These are phyloP conservation scores for Amylostereum areolatum DNA, from an alignment of 1,284 basidiomycete genomes.

Conservation along the genomic window DNA sequence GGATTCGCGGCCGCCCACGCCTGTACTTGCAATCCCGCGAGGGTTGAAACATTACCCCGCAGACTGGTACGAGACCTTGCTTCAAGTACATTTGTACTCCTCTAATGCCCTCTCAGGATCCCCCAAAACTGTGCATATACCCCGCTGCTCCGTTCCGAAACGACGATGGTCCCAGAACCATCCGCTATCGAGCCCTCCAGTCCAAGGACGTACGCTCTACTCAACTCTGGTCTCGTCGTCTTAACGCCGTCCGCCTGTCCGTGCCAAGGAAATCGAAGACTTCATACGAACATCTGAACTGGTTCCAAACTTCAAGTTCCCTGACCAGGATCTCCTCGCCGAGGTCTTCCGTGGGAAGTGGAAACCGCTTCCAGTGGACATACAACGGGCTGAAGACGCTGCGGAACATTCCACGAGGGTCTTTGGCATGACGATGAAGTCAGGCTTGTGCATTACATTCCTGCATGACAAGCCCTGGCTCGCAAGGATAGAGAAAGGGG, in stretches of 20 bases:
- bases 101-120: slow-evolving; percentile 46
- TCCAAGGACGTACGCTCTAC: slow-evolving; percentile 69
- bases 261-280: slow-evolving; percentile 46
- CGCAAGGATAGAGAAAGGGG: slow-evolving; percentile 28
- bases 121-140: slow-evolving; percentile 87
- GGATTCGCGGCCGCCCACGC: slow-evolving; percentile 88
- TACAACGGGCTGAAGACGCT: slow-evolving; percentile 87
- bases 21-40: slow-evolving; percentile 91
- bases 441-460: slow-evolving; percentile 69
- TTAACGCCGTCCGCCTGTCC: slow-evolving; percentile 65
- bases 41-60: slow-evolving; percentile 78
- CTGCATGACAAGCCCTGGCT: slow-evolving; percentile 75
- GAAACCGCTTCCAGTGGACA: slow-evolving; percentile 70
- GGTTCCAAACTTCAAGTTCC: slow-evolving; percentile 72
- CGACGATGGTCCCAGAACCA: slow-evolving; percentile 37
- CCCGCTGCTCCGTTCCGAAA: slow-evolving; percentile 47
- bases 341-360: slow-evolving; percentile 73
- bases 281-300: slow-evolving; percentile 67
- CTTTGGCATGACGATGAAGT: slow-evolving; percentile 80
- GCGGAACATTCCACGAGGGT: slow-evolving; percentile 59
- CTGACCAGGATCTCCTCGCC: slow-evolving; percentile 90
- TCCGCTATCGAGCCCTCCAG: slow-evolving; percentile 35
- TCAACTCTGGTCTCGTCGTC: slow-evolving; percentile 89
- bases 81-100: neutral
- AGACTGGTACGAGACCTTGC: slow-evolving; percentile 65